Percentiles rank a stretch among this genome's conserved stretches.
phyloP scores from a whole-genome alignment of 768 basidiomycete genomes.

The Hygrophorus pudorinus region DNA sequence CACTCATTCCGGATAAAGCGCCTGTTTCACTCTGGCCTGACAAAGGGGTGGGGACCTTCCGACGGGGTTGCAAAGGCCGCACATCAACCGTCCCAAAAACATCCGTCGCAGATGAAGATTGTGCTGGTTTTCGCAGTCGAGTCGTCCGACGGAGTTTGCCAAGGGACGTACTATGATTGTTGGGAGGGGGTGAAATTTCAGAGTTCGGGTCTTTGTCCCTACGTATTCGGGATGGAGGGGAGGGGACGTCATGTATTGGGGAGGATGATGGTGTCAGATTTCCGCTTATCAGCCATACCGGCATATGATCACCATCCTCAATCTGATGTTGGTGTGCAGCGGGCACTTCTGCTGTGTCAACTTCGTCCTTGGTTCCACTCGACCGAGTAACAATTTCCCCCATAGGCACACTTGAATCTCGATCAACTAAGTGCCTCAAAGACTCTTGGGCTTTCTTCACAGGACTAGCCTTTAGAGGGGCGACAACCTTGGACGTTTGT shows the following conservation, averaged over 20 bases:
- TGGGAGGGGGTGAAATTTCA: conserved; percentile 1
- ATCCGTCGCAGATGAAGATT: conserved; percentile 24
- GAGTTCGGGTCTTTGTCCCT: not conserved
- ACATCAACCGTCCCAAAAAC: conserved; percentile 25
- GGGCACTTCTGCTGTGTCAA: not conserved
- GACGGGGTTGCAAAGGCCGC: conserved; percentile 28
- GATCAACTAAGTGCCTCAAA: conserved; percentile 14
- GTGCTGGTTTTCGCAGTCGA: conserved; percentile 33
- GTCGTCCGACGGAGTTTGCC: conserved; percentile 37
- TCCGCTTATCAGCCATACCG: too few relatives aligned
- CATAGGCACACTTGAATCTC: not conserved
- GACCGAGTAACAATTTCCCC: not conserved
- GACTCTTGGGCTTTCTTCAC: conserved; percentile 6
- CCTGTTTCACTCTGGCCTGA: conserved; percentile 24
- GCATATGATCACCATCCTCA: too few relatives aligned
- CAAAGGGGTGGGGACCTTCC: conserved; percentile 27
- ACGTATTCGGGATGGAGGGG: too few relatives aligned
- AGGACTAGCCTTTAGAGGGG: not conserved
- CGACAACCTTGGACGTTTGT: conserved; percentile 7
- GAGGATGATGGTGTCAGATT: too few relatives aligned
- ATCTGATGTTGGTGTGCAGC: not conserved
- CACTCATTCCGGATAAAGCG: conserved; percentile 56
- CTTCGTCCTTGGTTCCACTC: not conserved
- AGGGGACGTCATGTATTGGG: too few relatives aligned
- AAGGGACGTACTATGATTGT: not conserved